Evolutionary conservation across 2,329 filamentous ascomycete genomes (phyloP).

Genomic region (Colletotrichum gloeosporioides): DNA sequence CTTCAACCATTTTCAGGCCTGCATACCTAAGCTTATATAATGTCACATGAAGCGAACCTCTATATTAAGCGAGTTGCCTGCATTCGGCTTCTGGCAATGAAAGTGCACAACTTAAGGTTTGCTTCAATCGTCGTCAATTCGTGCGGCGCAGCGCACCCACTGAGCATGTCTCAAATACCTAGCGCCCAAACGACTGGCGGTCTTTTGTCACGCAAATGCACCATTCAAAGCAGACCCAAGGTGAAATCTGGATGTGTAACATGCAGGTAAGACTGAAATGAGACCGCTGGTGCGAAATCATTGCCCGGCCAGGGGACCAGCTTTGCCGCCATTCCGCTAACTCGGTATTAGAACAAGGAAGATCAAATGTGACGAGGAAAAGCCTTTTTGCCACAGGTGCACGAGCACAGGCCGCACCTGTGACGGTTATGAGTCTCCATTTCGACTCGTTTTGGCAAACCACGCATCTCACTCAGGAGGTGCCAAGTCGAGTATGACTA

Average conservation of each 20-base stretch:
- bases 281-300: conserved; percentile 9
- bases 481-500: conserved; percentile 20
- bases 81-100: rapidly evolving
- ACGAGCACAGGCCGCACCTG: conserved; percentile 44
- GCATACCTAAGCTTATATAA: neutral
- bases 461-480: conserved; percentile 2
- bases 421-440: conserved; percentile 47
- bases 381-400: conserved; percentile 39
- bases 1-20: neutral
- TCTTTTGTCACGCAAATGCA: conserved; percentile 29
- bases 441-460: conserved; percentile 30
- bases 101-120: neutral
- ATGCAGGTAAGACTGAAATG: conserved; percentile 41
- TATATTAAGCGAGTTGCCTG: neutral
- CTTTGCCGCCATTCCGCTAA: conserved; percentile 18
- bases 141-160: rapidly evolving
- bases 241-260: conserved; percentile 48
- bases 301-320: too few relatives aligned
- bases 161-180: neutral
- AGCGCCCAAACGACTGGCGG: conserved; percentile 25
- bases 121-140: neutral
- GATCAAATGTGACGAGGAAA: conserved; percentile 42
- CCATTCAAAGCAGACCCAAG: conserved; percentile 33
- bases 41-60: neutral
- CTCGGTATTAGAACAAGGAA: conserved; percentile 35